Percentiles rank a stretch among this genome's conserved stretches.
These are phyloP conservation scores for Beta corolliflora DNA, from an alignment of 179 eudicot genomes.

Conservation along the genomic window DNA sequence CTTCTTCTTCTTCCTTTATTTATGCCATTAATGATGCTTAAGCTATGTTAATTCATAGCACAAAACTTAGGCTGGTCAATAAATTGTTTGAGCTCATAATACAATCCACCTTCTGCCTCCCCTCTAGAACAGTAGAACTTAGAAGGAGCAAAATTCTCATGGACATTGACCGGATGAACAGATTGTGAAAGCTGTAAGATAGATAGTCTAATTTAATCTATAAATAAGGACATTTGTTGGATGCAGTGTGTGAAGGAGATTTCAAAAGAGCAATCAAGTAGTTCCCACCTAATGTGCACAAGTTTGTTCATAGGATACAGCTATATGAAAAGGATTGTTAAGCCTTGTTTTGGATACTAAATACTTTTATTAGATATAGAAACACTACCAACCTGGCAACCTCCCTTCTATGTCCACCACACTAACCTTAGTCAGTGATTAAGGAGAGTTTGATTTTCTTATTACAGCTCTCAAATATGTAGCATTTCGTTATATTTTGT, in stretches of 20 bases:
- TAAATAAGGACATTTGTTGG: neutral
- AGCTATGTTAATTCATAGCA: too few relatives aligned
- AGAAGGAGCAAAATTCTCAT: neutral
- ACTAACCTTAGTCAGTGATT: neutral
- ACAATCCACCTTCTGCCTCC: neutral
- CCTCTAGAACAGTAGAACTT: too few relatives aligned
- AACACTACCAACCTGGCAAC: neutral
- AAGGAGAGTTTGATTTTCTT: neutral
- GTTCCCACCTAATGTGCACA: neutral
- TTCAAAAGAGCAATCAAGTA: neutral
- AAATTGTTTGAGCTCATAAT: neutral
- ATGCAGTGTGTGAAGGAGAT: neutral
- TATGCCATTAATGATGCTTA: too few relatives aligned
- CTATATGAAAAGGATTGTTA: neutral
- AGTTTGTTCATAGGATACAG: neutral
- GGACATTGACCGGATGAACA: neutral
- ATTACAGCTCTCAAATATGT: neutral
- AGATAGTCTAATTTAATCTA: too few relatives aligned
- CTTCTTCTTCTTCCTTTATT: too few relatives aligned
- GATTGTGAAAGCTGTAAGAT: too few relatives aligned
- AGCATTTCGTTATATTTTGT: neutral
- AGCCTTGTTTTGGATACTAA: neutral
- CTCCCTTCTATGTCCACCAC: neutral
- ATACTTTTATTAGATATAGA: neutral
- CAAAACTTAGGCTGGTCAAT: too few relatives aligned